Conservation (phyloP, 768 basidiomycete genomes). For the Boletus subcaerulescens region DNA sequence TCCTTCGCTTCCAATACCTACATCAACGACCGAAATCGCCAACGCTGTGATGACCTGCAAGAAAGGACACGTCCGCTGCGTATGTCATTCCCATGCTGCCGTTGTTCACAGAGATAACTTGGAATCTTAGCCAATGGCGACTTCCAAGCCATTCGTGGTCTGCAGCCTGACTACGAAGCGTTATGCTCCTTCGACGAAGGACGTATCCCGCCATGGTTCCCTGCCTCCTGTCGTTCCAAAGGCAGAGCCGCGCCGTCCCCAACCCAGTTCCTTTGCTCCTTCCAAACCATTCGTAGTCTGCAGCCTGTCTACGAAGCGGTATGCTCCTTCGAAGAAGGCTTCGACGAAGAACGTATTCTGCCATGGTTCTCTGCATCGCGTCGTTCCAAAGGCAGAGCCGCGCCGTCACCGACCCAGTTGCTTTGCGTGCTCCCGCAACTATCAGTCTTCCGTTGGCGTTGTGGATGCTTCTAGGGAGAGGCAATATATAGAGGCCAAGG, state of each 20-base stretch:
- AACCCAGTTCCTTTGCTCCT: background rate
- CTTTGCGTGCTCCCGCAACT: background rate
- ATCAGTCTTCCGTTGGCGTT: background rate
- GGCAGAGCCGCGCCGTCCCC: background rate
- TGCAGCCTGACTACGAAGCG: background rate
- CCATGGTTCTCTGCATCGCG: background rate
- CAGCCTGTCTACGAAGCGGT: background rate
- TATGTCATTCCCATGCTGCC: background rate
- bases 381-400: background rate
- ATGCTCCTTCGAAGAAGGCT: background rate
- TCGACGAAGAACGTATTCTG: background rate
- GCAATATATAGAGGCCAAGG: background rate
- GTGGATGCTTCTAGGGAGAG: background rate
- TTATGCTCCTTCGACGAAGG: background rate
- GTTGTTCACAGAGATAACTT: background rate
- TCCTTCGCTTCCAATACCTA: background rate
- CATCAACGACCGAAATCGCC: background rate
- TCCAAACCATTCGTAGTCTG: no score
- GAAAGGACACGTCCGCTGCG: background rate
- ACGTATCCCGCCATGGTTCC: background rate
- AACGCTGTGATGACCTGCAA: background rate
- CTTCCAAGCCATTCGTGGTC: conserved; percentile 12
- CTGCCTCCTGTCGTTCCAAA: background rate
- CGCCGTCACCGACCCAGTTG: background rate
- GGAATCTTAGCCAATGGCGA: background rate